Evolutionary conservation across 2,329 filamentous ascomycete genomes (phyloP).

Genomic region (Sclerotiophoma versabilis): DNA sequence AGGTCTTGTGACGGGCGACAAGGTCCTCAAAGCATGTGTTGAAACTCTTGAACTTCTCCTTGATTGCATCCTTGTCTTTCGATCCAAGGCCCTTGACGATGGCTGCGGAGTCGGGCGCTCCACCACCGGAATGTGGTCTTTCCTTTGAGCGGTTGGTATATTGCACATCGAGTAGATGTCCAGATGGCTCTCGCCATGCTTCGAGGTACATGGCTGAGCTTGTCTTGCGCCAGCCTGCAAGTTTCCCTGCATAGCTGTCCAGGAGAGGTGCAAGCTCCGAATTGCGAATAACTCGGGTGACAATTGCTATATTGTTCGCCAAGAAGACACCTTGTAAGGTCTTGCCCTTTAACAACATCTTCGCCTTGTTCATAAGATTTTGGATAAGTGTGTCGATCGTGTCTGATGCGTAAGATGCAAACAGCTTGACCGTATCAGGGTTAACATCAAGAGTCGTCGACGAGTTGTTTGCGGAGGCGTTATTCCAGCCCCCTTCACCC

Average conservation of each 20-base stretch:
- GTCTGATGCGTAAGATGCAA: slow-evolving; percentile 88
- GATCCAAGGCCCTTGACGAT: slow-evolving; percentile 83
- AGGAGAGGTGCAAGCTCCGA: slow-evolving; percentile 81
- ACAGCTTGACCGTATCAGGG: slow-evolving; percentile 85
- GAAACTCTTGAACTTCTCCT: slow-evolving; percentile 93
- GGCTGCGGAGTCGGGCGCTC: slow-evolving; percentile 73
- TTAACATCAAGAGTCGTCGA: slow-evolving; percentile 79
- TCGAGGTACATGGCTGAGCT: slow-evolving; percentile 82
- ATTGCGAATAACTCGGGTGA: slow-evolving; percentile 82
- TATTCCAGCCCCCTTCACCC: slow-evolving; percentile 87
- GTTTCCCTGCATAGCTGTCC: slow-evolving; percentile 65
- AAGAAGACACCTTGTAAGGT: slow-evolving; percentile 85
- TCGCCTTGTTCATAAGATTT: slow-evolving; percentile 77
- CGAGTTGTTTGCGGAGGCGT: slow-evolving; percentile 61
- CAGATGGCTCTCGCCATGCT: slow-evolving; percentile 86
- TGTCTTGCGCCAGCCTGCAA: slow-evolving; percentile 89
- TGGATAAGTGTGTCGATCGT: slow-evolving; percentile 82
- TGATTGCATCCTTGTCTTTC: slow-evolving; percentile 96
- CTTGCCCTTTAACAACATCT: slow-evolving; percentile 74
- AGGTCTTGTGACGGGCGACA: slow-evolving; percentile 79
- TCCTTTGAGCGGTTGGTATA: slow-evolving; percentile 76
- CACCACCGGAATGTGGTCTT: slow-evolving; percentile 68
- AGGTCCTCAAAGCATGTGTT: slow-evolving; percentile 91
- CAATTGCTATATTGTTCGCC: slow-evolving; percentile 83
- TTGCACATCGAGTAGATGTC: slow-evolving; percentile 84